Percentiles rank a stretch among this genome's conserved stretches.
Conservation (phyloP, 179 eudicot genomes). For the Drosera spatulata region DNA sequence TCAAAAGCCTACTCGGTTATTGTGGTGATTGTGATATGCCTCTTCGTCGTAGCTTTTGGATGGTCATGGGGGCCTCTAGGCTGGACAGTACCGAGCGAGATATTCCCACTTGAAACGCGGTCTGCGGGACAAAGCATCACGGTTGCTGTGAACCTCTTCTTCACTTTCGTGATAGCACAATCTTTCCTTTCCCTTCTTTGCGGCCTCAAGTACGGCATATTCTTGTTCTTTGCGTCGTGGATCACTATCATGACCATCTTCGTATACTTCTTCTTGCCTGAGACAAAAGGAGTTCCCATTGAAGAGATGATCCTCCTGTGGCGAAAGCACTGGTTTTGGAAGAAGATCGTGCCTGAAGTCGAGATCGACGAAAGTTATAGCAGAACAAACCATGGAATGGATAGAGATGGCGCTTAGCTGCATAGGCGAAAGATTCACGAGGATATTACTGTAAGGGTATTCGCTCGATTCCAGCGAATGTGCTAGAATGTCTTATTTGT, state of each 20-base stretch:
- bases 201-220: constrained; percentile 61
- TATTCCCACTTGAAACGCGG: constrained; percentile 69
- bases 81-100: constrained; percentile 89
- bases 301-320: constrained; percentile 79
- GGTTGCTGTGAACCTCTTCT: constrained; percentile 69
- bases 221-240: constrained; percentile 80
- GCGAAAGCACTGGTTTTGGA: constrained; percentile 94
- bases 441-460: not conserved
- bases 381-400: not conserved
- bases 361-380: constrained; percentile 1
- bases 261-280: constrained; percentile 62
- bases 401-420: not conserved
- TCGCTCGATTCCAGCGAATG: too few species aligned
- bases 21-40: constrained; percentile 79
- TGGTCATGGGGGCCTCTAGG: constrained; percentile 97
- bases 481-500: too few species aligned
- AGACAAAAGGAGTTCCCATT: constrained; percentile 79
- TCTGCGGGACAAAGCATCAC: constrained; percentile 93
- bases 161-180: constrained; percentile 81
- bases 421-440: not conserved
- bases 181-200: constrained; percentile 61
- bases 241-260: constrained; percentile 67
- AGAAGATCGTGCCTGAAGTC: constrained; percentile 34
- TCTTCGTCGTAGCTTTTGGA: constrained; percentile 76
- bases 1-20: constrained; percentile 46